phyloP scores from a whole-genome alignment of 495 filamentous ascomycete species.

The Copromyces sp. region DNA sequence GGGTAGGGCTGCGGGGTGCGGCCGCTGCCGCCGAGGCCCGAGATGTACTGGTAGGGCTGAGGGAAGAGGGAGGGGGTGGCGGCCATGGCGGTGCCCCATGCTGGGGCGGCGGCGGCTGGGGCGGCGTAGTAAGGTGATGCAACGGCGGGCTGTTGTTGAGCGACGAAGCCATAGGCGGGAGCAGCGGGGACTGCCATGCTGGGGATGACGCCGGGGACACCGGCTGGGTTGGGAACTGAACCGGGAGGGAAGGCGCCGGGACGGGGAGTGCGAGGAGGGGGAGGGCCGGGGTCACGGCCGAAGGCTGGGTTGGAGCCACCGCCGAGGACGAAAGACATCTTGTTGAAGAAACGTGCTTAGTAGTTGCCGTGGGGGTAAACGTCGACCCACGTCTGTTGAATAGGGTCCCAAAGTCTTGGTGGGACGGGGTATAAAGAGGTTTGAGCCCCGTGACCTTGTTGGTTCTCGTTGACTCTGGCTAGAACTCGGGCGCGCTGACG shows the following conservation, averaged over 20 bases:
- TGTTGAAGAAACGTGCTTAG: background rate
- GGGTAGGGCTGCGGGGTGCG: constrained; percentile 28
- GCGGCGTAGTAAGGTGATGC: background rate
- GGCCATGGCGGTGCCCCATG: constrained; percentile 7
- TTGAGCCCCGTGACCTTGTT: background rate
- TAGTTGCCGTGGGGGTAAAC: background rate
- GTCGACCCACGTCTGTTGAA: background rate
- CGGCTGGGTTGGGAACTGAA: constrained; percentile 3
- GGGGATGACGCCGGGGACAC: background rate
- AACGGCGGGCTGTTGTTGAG: background rate
- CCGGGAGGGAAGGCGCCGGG: background rate
- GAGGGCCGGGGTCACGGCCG: constrained; percentile 17
- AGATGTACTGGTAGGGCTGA: constrained; percentile 11
- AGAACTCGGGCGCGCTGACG: background rate
- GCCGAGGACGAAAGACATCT: constrained; percentile 7
- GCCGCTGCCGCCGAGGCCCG: constrained; percentile 7
- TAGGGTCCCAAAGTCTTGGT: background rate
- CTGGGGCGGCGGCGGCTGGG: background rate
- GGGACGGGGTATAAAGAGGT: background rate
- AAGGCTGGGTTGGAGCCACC: constrained; percentile 17
- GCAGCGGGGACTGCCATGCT: background rate
- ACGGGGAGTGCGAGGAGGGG: constrained; percentile 6
- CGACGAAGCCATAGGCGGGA: background rate
- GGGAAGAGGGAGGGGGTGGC: background rate
- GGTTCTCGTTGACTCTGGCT: background rate